A percentile compares a stretch with the other conserved stretches of the same genome.
phyloP scores from a whole-genome alignment of 176 grass and related monocot species.

The Ensete glaucum region DNA sequence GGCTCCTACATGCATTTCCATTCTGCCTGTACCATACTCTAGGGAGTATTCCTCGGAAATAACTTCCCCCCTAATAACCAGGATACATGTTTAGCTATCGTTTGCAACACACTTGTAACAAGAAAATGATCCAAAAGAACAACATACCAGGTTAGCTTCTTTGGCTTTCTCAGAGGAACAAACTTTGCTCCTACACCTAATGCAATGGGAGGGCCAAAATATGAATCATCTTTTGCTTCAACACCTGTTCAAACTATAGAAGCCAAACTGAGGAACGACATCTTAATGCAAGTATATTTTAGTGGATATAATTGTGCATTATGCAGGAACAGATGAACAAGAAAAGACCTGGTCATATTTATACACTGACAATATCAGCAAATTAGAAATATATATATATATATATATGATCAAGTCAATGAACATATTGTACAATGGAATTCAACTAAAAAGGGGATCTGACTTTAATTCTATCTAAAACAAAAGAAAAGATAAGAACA shows the following conservation, averaged over 20 bases:
- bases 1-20: slow-evolving; percentile 97
- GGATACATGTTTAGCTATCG: slow-evolving; percentile 22
- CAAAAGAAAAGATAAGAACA: background rate
- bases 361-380: too few relatives aligned
- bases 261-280: background rate
- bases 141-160: slow-evolving; percentile 75
- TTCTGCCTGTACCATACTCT: slow-evolving; percentile 83
- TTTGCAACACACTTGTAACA: background rate
- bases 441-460: background rate
- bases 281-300: too few relatives aligned
- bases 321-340: too few relatives aligned
- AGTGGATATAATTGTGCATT: background rate
- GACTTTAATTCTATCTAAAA: background rate
- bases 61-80: slow-evolving; percentile 64
- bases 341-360: too few relatives aligned
- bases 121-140: background rate
- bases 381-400: too few relatives aligned
- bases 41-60: slow-evolving; percentile 85
- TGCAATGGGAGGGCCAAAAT: slow-evolving; percentile 78
- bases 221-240: slow-evolving; percentile 92
- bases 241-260: slow-evolving; percentile 37
- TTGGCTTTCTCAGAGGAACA: slow-evolving; percentile 90
- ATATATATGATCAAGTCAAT: too few relatives aligned
- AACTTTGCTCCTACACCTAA: slow-evolving; percentile 93
- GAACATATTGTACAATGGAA: background rate